phyloP scores from a whole-genome alignment of 331 rosid genomes.

The Acacia concinna region DNA sequence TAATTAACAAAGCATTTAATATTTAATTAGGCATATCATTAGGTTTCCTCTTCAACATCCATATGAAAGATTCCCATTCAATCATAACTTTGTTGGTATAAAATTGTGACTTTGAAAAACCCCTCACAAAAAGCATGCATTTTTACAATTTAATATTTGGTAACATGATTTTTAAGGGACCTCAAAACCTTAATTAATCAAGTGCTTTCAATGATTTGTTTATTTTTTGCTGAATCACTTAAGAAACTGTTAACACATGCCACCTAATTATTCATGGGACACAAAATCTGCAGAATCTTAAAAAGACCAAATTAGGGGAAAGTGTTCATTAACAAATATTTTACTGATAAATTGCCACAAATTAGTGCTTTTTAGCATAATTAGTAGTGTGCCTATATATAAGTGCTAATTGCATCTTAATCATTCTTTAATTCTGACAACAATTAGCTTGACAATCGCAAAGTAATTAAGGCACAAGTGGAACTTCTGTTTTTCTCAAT shows the following conservation, averaged over 20 bases:
- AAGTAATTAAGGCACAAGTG: not conserved
- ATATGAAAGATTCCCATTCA: constrained; percentile 47
- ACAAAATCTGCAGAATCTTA: constrained; percentile 50
- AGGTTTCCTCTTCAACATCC: constrained; percentile 25
- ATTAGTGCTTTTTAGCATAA: constrained; percentile 16
- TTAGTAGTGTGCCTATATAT: not conserved
- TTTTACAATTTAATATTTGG: constrained; percentile 22
- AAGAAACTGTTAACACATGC: constrained; percentile 36
- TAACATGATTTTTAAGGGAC: constrained; percentile 35
- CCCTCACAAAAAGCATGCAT: constrained; percentile 31
- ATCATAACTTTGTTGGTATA: constrained; percentile 42
- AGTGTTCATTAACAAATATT: constrained; percentile 23
- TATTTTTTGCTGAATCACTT: constrained; percentile 23
- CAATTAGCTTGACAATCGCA: constrained; percentile 14
- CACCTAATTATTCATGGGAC: constrained; percentile 44
- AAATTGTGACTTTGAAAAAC: constrained; percentile 29
- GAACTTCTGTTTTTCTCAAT: not conserved
- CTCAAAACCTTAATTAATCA: constrained; percentile 41
- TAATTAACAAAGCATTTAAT: constrained; percentile 2
- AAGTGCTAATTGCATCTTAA: not conserved
- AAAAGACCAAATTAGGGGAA: constrained; percentile 39
- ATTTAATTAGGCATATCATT: constrained; percentile 8
- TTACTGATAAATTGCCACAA: constrained; percentile 9
- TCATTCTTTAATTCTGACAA: not conserved
- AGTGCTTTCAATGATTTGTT: constrained; percentile 34